Conservation (phyloP, 192 early-diverging fungal species). For the Coemansia sp. region DNA sequence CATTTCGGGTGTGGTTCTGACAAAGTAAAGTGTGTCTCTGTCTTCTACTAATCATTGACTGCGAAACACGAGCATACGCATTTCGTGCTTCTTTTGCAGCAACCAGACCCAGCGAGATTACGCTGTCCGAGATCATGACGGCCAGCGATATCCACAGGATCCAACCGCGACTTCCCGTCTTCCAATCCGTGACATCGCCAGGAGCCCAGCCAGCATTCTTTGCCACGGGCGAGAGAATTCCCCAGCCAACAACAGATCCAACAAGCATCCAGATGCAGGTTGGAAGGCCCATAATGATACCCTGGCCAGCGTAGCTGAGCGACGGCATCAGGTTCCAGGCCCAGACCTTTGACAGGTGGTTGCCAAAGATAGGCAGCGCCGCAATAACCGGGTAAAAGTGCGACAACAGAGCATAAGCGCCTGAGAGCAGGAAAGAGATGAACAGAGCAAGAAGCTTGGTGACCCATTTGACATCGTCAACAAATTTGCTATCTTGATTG, state of each 20-base stretch:
- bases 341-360: constrained; percentile 60
- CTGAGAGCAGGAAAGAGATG: constrained; percentile 64
- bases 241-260: constrained; percentile 75
- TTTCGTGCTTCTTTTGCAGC: constrained; percentile 43
- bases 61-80: constrained; percentile 10
- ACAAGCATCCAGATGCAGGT: constrained; percentile 72
- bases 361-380: constrained; percentile 61
- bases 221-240: constrained; percentile 70
- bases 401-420: constrained; percentile 63
- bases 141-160: constrained; percentile 79
- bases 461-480: constrained; percentile 62
- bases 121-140: constrained; percentile 76
- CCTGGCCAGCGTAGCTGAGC: constrained; percentile 76
- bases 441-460: constrained; percentile 61
- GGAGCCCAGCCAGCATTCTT: constrained; percentile 72
- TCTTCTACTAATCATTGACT: not conserved
- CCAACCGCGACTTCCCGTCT: constrained; percentile 71
- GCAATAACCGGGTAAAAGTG: constrained; percentile 63
- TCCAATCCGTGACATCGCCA: constrained; percentile 70
- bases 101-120: constrained; percentile 64
- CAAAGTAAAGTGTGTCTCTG: not conserved
- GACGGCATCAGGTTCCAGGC: constrained; percentile 74
- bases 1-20: not conserved
- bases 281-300: constrained; percentile 80
- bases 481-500: not conserved